Conservation (phyloP, 1,139 yeast genomes). For the Geotrichum histeridarum region DNA sequence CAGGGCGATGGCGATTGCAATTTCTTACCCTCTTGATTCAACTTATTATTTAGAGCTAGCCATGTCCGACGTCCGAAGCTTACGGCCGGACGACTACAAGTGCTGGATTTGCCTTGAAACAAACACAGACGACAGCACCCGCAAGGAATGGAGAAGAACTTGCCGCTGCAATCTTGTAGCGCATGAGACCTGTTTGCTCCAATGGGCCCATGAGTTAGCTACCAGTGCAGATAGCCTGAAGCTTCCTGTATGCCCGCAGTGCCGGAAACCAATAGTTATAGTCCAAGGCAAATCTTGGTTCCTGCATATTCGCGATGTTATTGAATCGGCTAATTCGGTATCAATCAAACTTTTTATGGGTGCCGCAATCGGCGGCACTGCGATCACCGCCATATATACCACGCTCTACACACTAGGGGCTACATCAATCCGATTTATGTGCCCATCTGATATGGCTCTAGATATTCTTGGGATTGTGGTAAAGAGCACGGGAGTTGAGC, state of each 20-base stretch:
- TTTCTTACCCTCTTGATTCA: neutral
- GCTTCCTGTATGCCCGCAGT: conserved; percentile 43
- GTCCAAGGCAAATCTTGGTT: conserved; percentile 28
- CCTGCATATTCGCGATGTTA: conserved; percentile 28
- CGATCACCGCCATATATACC: conserved; percentile 30
- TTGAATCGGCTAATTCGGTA: conserved; percentile 26
- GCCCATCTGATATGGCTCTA: conserved; percentile 34
- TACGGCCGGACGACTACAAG: conserved; percentile 19
- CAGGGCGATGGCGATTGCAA: neutral
- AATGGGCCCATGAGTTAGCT: conserved; percentile 42
- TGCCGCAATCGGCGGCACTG: conserved; percentile 29
- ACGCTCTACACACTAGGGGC: conserved; percentile 35
- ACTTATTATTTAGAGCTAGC: neutral
- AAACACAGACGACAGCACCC: conserved; percentile 33
- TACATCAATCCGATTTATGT: conserved; percentile 35
- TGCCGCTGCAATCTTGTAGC: conserved; percentile 43
- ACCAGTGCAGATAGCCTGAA: conserved; percentile 25
- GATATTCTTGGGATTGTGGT: conserved; percentile 28
- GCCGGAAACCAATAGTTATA: conserved; percentile 38
- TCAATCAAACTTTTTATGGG: conserved; percentile 29
- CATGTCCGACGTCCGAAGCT: conserved; percentile 8
- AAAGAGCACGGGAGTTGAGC: conserved; percentile 22
- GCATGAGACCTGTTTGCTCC: conserved; percentile 43
- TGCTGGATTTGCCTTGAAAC: conserved; percentile 48
- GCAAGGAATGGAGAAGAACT: conserved; percentile 40